Base-by-base conservation (phyloP, 495 filamentous ascomycete genomes). In the Recurvomyces mirabilis region DNA sequence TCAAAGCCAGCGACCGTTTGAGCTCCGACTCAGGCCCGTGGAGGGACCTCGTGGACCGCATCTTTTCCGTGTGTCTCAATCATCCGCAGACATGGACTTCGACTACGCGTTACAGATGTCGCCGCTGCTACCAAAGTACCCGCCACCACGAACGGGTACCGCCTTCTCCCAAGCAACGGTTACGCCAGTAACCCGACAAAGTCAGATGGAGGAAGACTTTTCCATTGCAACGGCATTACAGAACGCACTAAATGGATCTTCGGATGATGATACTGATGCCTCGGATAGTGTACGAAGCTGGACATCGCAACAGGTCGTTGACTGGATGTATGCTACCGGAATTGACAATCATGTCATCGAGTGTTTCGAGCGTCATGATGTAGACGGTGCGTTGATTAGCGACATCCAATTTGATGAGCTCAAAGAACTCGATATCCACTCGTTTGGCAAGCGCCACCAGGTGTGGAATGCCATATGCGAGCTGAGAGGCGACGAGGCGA, bases 391-490 rank as follows among this genome's bases (percentile, higher is more conserved):
- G 2, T 78, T 95, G 38, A 69, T 98, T 1, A 75, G 89, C 19
- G 79, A 82, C 13, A 66, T 98, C n/a, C 82, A 93, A 56, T 75
- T 84, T 52, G 84, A 94, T 25, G 87, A 95, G 56, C 69, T 98
- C n/a, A 87, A 87, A 56, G 91, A 98, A 64, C 77, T 95, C 4
- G 82, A 82, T 17, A 93, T 98, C 47, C 65, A 71, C n/a, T 95
- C 91, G 0, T 95, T 95, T 63, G 91, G 91, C 13, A 86, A 89
- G 51, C 76, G 91, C 17, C 86, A 86, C 40, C 74, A 73, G 47
- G 55, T 98, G 0, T 94, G 93, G 87, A 76, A 77, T 51, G 80
- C 82, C 48, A 93, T 96, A 43, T 73, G 81, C 52, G 61, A 68
- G 7, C 73, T 94, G 11, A 71, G 80, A 31, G 73, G 76, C 14